A percentile compares a stretch with the other conserved stretches of the same genome.
Evolutionary conservation across 2,329 filamentous ascomycete species (phyloP).

Genomic region (Cucurbitaria berberidis): DNA sequence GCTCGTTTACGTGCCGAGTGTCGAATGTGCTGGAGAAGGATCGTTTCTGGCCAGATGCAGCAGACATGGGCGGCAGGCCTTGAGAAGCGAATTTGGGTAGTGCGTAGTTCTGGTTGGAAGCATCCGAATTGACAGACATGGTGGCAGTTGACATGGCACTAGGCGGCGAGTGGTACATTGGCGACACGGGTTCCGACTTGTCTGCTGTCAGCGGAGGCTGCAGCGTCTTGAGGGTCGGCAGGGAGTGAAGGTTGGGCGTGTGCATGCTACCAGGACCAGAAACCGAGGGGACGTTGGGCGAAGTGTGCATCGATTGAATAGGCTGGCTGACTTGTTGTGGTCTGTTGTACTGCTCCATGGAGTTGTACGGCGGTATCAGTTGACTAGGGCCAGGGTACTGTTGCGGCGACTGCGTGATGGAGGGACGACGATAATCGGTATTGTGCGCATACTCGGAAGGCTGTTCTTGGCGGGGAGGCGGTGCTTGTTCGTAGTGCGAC

Average conservation of each 20-base stretch:
- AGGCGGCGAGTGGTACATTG: conserved; percentile 49
- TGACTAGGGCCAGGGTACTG: conserved; percentile 46
- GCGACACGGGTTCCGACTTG: conserved; percentile 54
- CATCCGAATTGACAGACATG: conserved; percentile 45
- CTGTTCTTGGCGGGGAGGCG: conserved; percentile 46
- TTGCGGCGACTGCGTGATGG: conserved; percentile 43
- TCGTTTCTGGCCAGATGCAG: conserved; percentile 51
- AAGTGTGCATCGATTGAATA: conserved; percentile 41
- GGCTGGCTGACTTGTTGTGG: conserved; percentile 46
- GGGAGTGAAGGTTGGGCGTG: conserved; percentile 41
- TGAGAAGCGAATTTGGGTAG: conserved; percentile 37
- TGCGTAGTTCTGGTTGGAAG: conserved; percentile 32
- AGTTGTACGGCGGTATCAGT: conserved; percentile 42
- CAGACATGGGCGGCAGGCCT: conserved; percentile 30
- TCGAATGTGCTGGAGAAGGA: conserved; percentile 55
- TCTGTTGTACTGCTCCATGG: conserved; percentile 47
- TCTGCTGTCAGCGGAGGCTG: conserved; percentile 40
- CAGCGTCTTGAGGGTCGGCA: conserved; percentile 54
- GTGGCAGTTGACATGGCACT: conserved; percentile 36
- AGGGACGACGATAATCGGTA: conserved; percentile 50
- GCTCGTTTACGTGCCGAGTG: conserved; percentile 51
- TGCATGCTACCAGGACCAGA: conserved; percentile 36
- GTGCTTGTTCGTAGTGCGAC: conserved; percentile 47
- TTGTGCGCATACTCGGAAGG: conserved; percentile 48
- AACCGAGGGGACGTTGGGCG: conserved; percentile 39